phyloP scores from a whole-genome alignment of 768 basidiomycete species.

The Plicaturopsis crispa region DNA sequence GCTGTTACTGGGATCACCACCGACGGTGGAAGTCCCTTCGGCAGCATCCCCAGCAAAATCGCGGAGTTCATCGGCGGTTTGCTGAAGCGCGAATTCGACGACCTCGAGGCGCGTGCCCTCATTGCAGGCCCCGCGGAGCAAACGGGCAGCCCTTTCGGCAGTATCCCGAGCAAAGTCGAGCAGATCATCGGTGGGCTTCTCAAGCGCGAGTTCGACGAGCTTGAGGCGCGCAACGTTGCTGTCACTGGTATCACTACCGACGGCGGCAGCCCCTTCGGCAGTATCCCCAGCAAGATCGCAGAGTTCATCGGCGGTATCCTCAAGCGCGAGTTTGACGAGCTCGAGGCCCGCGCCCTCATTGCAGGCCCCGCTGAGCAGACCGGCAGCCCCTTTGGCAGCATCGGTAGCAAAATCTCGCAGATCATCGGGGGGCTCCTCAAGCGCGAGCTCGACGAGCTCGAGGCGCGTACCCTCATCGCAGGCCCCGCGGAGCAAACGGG shows the following conservation, averaged over 20 bases:
- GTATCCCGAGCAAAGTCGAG: not conserved
- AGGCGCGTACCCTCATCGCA: not conserved
- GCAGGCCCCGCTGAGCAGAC: not conserved
- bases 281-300: not conserved
- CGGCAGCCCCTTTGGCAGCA: not conserved
- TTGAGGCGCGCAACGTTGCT: not conserved
- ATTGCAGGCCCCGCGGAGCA: not conserved
- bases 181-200: not conserved
- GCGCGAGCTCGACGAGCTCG: not conserved
- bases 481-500: not conserved
- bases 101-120: not conserved
- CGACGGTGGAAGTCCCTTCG: not conserved
- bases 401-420: not conserved
- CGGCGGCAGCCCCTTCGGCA: not conserved
- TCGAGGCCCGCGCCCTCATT: no score
- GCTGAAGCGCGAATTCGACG: not conserved
- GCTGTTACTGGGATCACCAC: not conserved
- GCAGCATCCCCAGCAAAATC: not conserved
- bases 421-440: not conserved
- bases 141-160: not conserved
- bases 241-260: not conserved
- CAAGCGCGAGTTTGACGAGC: not conserved
- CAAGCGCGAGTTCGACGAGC: not conserved
- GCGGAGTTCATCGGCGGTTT: not conserved
- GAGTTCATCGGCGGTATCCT: not conserved